Evolutionary conservation across 2,329 filamentous ascomycete genomes (phyloP).

Genomic region (Calonectria pseudoreteaudii): DNA sequence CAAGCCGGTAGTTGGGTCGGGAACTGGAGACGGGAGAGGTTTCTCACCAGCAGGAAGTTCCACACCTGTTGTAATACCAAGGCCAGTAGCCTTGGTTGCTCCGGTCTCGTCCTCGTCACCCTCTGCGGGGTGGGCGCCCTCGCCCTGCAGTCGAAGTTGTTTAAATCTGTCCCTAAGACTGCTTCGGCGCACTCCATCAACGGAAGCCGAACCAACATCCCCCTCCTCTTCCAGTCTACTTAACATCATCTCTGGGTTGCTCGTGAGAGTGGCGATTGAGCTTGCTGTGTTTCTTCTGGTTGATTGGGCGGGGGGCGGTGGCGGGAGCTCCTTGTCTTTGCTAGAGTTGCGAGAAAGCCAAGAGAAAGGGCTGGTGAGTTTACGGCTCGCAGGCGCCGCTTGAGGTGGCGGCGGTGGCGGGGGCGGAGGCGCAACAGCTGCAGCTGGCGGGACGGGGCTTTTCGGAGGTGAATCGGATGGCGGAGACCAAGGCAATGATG

Average conservation of each 20-base stretch:
- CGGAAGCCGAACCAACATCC: conserved; percentile 60
- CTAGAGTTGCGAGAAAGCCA: conserved; percentile 80
- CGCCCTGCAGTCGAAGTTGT: conserved; percentile 79
- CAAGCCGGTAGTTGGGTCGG: conserved; percentile 75
- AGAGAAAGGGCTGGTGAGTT: conserved; percentile 88
- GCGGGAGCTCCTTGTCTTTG: conserved; percentile 65
- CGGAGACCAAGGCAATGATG: conserved; percentile 79
- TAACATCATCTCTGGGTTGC: conserved; percentile 84
- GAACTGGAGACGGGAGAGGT: conserved; percentile 62
- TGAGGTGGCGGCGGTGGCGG: conserved; percentile 44
- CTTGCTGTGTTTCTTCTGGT: conserved; percentile 79
- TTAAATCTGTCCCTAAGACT: conserved; percentile 86
- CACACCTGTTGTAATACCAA: conserved; percentile 40
- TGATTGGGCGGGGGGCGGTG: conserved; percentile 63
- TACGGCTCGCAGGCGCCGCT: conserved; percentile 65
- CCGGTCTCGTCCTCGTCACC: conserved; percentile 65
- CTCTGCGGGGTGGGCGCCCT: conserved; percentile 67
- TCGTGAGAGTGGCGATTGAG: conserved; percentile 81
- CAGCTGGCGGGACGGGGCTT: conserved; percentile 52
- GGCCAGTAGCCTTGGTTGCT: conserved; percentile 32
- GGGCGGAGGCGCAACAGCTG: conserved; percentile 47
- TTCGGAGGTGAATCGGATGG: conserved; percentile 63
- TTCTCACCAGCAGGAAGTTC: conserved; percentile 45
- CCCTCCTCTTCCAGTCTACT: conserved; percentile 80
- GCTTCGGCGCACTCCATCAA: conserved; percentile 62